phyloP scores from a whole-genome alignment of 306 rosid species.

The Quercus bicolor region DNA sequence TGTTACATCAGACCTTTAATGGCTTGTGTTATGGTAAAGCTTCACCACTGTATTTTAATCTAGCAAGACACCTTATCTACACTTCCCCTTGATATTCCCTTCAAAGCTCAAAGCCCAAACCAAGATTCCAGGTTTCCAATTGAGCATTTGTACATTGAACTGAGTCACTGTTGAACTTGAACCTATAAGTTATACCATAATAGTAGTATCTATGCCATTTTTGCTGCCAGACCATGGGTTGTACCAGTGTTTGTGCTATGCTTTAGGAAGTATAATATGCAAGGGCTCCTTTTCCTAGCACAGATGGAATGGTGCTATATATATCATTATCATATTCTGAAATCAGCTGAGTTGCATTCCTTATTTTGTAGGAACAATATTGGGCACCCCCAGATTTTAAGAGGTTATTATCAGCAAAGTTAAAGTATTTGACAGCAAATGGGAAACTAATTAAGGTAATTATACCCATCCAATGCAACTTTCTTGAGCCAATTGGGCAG shows the following conservation, averaged over 20 bases:
- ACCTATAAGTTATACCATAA: neutral
- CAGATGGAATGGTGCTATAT: conserved; percentile 6
- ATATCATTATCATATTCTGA: neutral
- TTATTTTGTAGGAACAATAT: conserved; percentile 69
- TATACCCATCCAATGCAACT: neutral
- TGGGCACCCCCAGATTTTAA: conserved; percentile 84
- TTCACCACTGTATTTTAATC: neutral
- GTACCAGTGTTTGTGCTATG: no score
- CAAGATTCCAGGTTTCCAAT: neutral
- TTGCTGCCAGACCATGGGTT: neutral
- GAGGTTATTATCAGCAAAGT: conserved; percentile 68
- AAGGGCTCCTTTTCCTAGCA: neutral
- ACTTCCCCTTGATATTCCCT: no score
- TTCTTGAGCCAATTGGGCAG: neutral
- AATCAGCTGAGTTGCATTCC: conserved; percentile 21
- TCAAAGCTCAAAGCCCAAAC: neutral
- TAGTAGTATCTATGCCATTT: neutral
- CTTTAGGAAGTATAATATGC: neutral
- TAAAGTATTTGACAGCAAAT: conserved; percentile 65
- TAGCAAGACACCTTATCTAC: neutral
- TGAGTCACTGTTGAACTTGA: neutral
- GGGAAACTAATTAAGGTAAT: conserved; percentile 86
- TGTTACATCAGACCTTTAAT: no score
- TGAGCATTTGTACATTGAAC: neutral
- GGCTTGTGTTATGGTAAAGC: neutral